A percentile compares a stretch with the other conserved stretches of the same genome.
Evolutionary conservation across 2,329 filamentous ascomycete species (phyloP).

Genomic region (Clarireedia paspali): DNA sequence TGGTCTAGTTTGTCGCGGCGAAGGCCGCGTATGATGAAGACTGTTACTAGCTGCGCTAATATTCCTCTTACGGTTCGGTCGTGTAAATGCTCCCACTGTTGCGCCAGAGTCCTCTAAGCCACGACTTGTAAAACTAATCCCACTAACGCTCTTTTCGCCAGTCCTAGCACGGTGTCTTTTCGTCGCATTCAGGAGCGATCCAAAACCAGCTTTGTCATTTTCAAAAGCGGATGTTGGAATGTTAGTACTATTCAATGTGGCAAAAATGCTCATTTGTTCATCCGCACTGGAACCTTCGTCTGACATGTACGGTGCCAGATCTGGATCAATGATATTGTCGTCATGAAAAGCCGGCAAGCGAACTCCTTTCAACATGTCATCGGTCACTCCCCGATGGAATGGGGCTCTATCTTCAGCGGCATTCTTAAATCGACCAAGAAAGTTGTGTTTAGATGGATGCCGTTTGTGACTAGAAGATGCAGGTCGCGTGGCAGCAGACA

Average conservation of each 20-base stretch:
- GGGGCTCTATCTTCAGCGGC: conserved; percentile 74
- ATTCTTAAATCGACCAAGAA: conserved; percentile 67
- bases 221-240: conserved; percentile 60
- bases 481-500: conserved; percentile 55
- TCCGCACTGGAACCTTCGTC: conserved; percentile 90
- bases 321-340: conserved; percentile 97
- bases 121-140: conserved; percentile 60
- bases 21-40: conserved; percentile 56
- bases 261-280: conserved; percentile 82
- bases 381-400: conserved; percentile 68
- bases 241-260: conserved; percentile 61
- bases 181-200: conserved; percentile 62
- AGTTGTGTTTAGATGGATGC: conserved; percentile 80
- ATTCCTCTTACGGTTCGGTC: conserved; percentile 67
- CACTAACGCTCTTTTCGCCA: conserved; percentile 69
- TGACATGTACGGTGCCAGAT: conserved; percentile 90
- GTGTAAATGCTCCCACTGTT: conserved; percentile 50
- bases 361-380: conserved; percentile 57
- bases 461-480: conserved; percentile 80
- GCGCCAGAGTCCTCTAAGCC: conserved; percentile 55
- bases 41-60: conserved; percentile 74
- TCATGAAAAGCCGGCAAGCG: conserved; percentile 89
- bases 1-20: conserved; percentile 49
- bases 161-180: conserved; percentile 66
- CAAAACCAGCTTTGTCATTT: conserved; percentile 63